These are phyloP conservation scores for Paecilomyces variotii DNA, from an alignment of 2,329 filamentous ascomycete genomes.

Conservation along the genomic window DNA sequence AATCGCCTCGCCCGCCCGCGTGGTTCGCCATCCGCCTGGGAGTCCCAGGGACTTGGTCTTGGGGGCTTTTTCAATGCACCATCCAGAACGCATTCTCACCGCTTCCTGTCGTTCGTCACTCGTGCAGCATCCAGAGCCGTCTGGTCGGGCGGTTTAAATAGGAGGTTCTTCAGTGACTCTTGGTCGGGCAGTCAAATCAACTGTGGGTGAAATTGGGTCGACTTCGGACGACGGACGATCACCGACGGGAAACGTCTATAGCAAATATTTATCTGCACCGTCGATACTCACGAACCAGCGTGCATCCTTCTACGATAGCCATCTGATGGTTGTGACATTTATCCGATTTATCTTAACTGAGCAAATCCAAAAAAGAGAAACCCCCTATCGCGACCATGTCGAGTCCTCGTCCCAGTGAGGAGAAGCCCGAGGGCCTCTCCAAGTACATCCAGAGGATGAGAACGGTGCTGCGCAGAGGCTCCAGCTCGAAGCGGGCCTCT, in stretches of 20 bases:
- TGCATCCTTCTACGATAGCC: background rate
- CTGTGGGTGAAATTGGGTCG: background rate
- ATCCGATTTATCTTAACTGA: background rate
- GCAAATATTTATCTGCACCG: background rate
- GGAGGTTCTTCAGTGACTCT: background rate
- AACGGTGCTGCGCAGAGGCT: conserved; percentile 25
- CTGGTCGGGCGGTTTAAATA: background rate
- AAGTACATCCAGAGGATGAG: conserved; percentile 35
- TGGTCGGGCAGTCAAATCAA: background rate
- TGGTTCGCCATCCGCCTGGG: background rate
- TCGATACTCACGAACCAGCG: background rate
- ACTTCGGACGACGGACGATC: background rate
- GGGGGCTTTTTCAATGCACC: background rate
- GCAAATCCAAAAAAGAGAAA: background rate
- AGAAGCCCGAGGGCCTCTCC: conserved; percentile 22
- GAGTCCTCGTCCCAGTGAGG: background rate
- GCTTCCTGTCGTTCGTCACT: background rate
- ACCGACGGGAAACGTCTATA: background rate
- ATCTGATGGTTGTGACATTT: background rate
- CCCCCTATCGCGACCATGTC: background rate
- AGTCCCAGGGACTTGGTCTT: background rate
- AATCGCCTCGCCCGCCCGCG: background rate
- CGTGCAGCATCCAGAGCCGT: background rate
- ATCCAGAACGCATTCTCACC: background rate
- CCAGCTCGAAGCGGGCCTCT: conserved; percentile 21